Evolutionary conservation across 2,329 filamentous ascomycete species (phyloP), one percentile per base, ranked within the genome.

Genomic region (Colletotrichum musicola): DNA sequence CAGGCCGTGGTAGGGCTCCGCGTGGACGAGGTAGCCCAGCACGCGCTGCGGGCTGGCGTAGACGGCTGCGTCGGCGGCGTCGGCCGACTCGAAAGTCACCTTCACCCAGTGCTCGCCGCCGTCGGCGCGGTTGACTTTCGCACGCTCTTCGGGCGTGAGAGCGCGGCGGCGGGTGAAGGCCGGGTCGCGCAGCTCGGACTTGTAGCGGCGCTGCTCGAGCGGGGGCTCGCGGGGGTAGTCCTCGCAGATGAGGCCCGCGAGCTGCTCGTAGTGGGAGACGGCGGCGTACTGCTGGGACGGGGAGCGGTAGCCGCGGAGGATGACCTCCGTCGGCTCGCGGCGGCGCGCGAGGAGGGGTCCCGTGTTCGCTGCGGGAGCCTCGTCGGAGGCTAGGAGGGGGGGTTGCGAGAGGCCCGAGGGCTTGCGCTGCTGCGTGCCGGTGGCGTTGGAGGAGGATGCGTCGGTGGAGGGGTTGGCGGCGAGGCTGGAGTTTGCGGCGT

Each of bases 51-150:
- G 92, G 59, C 91, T 93, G 62, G 88, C 87, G 75, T 87, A 91
- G 49, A 90, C 81, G 22, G 92, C 92, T 12, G 88, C 84, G 68
- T 93, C 90, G 20, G 91, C 92, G 2, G 92, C 90, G 72, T 92
- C 87, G 56, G 86, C 85, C 49, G 90, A 93, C 79, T 94, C 92
- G 74, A 94, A 95, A 1, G 92, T 95, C 63, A 95, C 85, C 78
- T 94, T 94, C 74, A 98, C 94, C 95, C 95, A 98, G 83, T 97
- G 93, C 73, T 92, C 88, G 50, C 95, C 95, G 57, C 94, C 93
- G 53, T 91, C 92, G 71, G 93, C 94, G 70, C 87, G 88, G 80
- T 95, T 94, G 75, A 95, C 93, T 78, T 95, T 92, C 61, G 87
- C 85, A 64, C 94, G 89, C 74, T 97, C 93, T 44, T 92, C 90